Evolutionary conservation across 768 basidiomycete genomes (phyloP), one percentile per base, ranked within the genome.

Genomic region (Pleurotus cornucopiae): DNA sequence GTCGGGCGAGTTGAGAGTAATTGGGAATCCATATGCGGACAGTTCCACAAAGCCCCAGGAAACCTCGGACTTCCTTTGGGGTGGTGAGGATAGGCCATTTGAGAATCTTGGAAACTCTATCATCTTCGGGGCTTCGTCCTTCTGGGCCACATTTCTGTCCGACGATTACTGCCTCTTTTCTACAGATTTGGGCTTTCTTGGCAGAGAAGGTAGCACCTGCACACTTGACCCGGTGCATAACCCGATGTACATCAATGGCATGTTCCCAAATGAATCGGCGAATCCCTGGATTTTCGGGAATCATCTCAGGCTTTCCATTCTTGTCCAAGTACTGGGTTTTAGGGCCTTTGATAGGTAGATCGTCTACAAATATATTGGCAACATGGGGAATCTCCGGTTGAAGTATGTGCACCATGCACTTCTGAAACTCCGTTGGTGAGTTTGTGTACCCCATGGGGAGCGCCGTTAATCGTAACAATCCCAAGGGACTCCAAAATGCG

Each of bases 201-300:
- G 63, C 64, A 0, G 65, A 69, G 21, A 76, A 63, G 0, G 68
- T 73, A 0, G 60, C 66, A 5, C 73, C 67, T 1, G 63, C 52
- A 23, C 68, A 63, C 23, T 66, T 58, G 1, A 71, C 53, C 0
- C 57, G 37, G 9, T 72, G 68, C 7, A 71, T 38, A 5, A 76
- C 58, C 0, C 63, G 47, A 38, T 76, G 64, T 12, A 72, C 46
- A 48, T 67, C 61, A 0, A 37, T 5, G 1, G 67, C 64, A 54
- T 75, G 69, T 49, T 76, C 69, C 64, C 68, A 76, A 4, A 77
- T 65, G 34, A 76, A 76, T 0, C 62, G 46, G 5, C 62, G 46
- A 34, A 67, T 67, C 23, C 54, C 60, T 37, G 63, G 52, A 45
- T 67, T 65, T 18, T 62, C 63, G 12, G 39, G 12, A 0, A 65